phyloP scores from a whole-genome alignment of 1,139 yeast genomes.

The Arxiozyma slooffiae region DNA sequence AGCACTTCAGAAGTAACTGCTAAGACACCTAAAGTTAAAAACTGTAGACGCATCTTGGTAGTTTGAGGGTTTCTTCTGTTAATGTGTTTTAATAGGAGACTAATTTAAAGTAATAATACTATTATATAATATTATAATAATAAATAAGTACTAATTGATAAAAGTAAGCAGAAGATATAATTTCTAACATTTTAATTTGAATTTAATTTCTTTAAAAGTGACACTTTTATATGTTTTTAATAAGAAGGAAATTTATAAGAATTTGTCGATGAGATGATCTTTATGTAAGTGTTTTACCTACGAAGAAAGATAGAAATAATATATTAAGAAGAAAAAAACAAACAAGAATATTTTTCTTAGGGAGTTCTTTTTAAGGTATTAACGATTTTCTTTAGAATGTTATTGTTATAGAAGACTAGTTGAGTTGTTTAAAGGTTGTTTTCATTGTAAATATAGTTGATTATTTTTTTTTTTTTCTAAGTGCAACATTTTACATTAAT shows the following conservation, averaged over 20 bases:
- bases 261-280: neutral
- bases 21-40: slow-evolving; percentile 5
- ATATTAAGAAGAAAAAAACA: too few species aligned
- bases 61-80: neutral
- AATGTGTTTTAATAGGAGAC: neutral
- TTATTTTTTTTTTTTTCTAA: too few species aligned
- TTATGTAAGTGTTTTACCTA: too few species aligned
- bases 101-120: neutral
- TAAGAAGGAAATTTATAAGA: neutral
- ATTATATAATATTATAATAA: neutral
- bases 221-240: neutral
- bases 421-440: too few species aligned
- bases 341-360: neutral
- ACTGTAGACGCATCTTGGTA: slow-evolving; percentile 3
- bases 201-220: too few species aligned
- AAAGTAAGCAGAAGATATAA: neutral
- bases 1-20: slow-evolving; percentile 3
- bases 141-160: neutral
- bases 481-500: too few species aligned
- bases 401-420: too few species aligned
- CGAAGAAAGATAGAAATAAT: too few species aligned
- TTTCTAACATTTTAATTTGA: neutral
- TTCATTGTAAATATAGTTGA: too few species aligned
- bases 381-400: too few species aligned
- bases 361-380: neutral